Base-by-base conservation (phyloP, 257 asterid genomes). In the Asclepias syriaca region DNA sequence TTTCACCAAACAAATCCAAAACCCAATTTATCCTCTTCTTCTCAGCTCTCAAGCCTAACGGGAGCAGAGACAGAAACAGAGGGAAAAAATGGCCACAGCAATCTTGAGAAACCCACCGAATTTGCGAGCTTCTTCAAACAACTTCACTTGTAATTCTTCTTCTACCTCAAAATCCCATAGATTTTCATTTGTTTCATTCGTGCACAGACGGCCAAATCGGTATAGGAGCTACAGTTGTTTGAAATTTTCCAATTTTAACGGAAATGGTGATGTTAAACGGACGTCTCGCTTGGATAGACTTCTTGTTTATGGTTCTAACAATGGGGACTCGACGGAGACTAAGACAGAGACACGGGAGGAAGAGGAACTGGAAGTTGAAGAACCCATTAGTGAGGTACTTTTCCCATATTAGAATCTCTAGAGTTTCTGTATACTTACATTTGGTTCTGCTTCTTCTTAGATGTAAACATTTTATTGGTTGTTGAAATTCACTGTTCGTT, bases 291-390 rank as follows among this genome's bases (percentile, higher is more conserved):
- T 83, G 56, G 32, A 39, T 63, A 82, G 77, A 39, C 71, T 84
- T 21, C 24, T 66, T 51, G 59, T 68, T 8, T 88, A 74, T 58
- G 83, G 87, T 79, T 77, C 86, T 5, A 70, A 53, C 40, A 24
- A 77, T 37, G 91, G 84, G 60, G 94, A 87, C 55, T 69, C 85
- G 49, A 78, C 73, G 45, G 88, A 83, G 76, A 81, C 80, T 40
- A 84, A 75, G 77, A 79, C 88, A 29, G 90, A 84, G 72, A 75
- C 82, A 46, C 80, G 69, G 40, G 89, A 79, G 77, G 74, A 74
- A 21, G 85, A 77, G 46, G 72, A 65, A 72, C 74, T 78, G 48
- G 72, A 70, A 74, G 76, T 77, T 58, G 76, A 76, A 75, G 88
- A 83, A 55, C 57, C 82, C 40, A 83, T 82, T 67, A 65, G 19